Base-by-base conservation (phyloP, 2,329 filamentous ascomycete genomes). In the Fusarium sp. region DNA sequence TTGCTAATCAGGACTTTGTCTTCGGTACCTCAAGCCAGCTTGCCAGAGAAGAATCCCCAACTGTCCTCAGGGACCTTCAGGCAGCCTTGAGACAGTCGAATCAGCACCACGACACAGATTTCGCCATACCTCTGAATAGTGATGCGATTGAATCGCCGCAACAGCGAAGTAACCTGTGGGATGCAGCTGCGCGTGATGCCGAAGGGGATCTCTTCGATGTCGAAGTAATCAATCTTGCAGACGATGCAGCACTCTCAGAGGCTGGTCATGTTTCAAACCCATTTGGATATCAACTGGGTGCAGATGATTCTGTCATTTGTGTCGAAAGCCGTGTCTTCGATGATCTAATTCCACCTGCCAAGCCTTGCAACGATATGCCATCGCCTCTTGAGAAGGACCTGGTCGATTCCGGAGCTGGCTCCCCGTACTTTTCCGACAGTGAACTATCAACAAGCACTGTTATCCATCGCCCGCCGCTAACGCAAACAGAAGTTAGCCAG, bases 21-120 rank as follows among this genome's bases (percentile, higher is more conserved):
- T 97, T 97, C 81, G 94, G 94, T 3, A 96, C 94, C 1, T 95
- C 92, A 3, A 97, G 94, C 79, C 94, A 97, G 79, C 83, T 97
- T 30, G 92, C 91, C 20, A 84, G 87, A 61, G 92, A 94, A 63
- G 90, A 94, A 39, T 93, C 92, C 1, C 92, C 92, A 0, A 88
- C 87, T 0, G 87, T 91, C 30, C 80, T 93, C 22, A 86, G 87
- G 35, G 88, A 92, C 50, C 81, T 93, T 26, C 90, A 93, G 59
- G 78, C 85, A 59, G 91, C 90, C 3, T 87, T 93, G 71, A 86
- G 85, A 69, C 85, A 84, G 41, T 93, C 91, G 0, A 91, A 90
- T 36, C 65, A 78, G 4, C 75, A 81, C 22, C 79, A 82, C 7
- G 73, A 83, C 26, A 80, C 86, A 48, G 79, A 83, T 4, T 85